Conservation (phyloP, 2,329 filamentous ascomycete species). For the Cladobotryum mycophilum region DNA sequence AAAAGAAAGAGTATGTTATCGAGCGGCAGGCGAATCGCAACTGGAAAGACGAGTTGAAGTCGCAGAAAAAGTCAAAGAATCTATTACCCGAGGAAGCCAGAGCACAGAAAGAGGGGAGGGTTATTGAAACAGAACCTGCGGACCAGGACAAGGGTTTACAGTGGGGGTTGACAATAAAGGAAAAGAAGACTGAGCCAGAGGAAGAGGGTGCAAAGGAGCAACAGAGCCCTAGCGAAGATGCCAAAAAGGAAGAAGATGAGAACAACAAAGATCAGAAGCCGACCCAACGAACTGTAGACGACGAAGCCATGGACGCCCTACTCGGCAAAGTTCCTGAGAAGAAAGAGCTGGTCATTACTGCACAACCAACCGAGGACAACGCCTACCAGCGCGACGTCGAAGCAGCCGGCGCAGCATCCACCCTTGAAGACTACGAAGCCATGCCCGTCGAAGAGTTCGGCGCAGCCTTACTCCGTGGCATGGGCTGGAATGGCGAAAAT, state of each 20-base stretch:
- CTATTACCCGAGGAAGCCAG: constrained; percentile 52
- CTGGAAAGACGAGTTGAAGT: constrained; percentile 52
- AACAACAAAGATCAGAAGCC: constrained; percentile 5
- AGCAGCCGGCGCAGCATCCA: constrained; percentile 66
- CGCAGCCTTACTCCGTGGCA: constrained; percentile 79
- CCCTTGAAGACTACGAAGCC: constrained; percentile 76
- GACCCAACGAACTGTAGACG: constrained; percentile 29
- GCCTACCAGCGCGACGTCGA: constrained; percentile 65
- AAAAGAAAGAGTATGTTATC: constrained; percentile 48
- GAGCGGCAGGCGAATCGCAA: constrained; percentile 52
- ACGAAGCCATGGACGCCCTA: constrained; percentile 60
- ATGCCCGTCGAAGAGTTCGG: constrained; percentile 95
- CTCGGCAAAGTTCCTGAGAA: constrained; percentile 46
- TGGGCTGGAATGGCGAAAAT: constrained; percentile 82
- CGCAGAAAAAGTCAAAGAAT: constrained; percentile 44
- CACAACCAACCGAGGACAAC: constrained; percentile 50
- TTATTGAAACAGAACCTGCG: constrained; percentile 29
- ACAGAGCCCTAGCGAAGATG: background rate
- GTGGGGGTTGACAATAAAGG: constrained; percentile 45
- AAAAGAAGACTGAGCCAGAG: constrained; percentile 52
- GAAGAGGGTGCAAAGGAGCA: constrained; percentile 20
- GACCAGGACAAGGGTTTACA: constrained; percentile 49
- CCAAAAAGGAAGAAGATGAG: constrained; percentile 2
- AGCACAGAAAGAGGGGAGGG: constrained; percentile 31
- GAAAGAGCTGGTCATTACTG: constrained; percentile 44